These are phyloP conservation scores for Eugenia klotzschiana DNA, from an alignment of 441 rosid genomes.

Conservation along the genomic window DNA sequence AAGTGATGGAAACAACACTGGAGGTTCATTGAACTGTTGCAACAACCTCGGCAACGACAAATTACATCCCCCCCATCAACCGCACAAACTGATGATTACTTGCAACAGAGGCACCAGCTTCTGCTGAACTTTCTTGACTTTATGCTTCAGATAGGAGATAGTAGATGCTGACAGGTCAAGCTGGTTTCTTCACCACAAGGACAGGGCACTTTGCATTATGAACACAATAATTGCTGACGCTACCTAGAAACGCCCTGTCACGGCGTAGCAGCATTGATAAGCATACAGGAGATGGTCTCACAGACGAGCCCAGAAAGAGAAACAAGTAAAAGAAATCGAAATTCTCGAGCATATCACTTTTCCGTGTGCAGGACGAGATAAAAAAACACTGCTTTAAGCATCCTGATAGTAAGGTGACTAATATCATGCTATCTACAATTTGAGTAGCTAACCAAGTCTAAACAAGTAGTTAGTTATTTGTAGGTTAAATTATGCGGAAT, in stretches of 20 bases:
- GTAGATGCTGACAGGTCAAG: background rate
- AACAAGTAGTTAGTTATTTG: background rate
- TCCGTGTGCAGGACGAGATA: background rate
- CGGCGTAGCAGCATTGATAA: background rate
- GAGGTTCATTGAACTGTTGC: background rate
- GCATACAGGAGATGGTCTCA: background rate
- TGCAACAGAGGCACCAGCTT: background rate
- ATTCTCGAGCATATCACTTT: background rate
- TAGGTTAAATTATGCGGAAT: background rate
- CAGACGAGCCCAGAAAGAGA: background rate
- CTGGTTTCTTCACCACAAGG: background rate
- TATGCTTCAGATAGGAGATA: background rate
- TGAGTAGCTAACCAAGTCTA: background rate
- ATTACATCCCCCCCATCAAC: background rate
- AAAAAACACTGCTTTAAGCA: background rate
- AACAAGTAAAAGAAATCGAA: background rate
- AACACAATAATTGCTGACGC: constrained; percentile 3
- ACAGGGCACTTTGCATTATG: constrained; percentile 4
- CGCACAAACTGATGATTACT: background rate
- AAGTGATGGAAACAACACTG: background rate
- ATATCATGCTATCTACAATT: background rate
- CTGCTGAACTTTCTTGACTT: background rate
- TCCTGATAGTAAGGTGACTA: background rate
- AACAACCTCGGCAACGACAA: background rate
- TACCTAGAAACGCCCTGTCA: constrained; percentile 1